Evolutionary conservation across 2,329 filamentous ascomycete genomes (phyloP).

Genomic region (Raffaelea albimanens): DNA sequence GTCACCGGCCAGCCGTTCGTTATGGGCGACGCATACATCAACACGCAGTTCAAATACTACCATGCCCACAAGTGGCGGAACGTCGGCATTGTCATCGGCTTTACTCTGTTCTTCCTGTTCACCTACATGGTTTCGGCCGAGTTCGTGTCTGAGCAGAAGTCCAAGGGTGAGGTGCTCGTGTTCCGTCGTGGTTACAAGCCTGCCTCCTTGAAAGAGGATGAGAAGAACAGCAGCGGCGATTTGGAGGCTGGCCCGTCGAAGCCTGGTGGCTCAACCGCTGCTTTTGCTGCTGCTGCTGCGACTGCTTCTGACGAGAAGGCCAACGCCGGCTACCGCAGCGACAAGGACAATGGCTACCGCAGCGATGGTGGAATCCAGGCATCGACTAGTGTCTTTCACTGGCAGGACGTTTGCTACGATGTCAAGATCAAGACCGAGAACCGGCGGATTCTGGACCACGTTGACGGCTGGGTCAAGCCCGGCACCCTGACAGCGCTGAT

Average conservation of each 20-base stretch:
- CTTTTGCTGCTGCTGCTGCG: no score
- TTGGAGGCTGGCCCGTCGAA: not conserved
- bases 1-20: constrained; percentile 41
- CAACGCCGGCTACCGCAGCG: no score
- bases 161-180: constrained; percentile 67
- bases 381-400: constrained; percentile 75
- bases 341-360: no score
- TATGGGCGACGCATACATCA: constrained; percentile 48
- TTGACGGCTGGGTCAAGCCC: constrained; percentile 90
- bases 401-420: constrained; percentile 71
- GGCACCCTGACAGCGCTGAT: constrained; percentile 83
- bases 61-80: constrained; percentile 59
- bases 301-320: no score
- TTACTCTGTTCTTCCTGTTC: constrained; percentile 51
- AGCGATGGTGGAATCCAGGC: constrained; percentile 31
- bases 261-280: not conserved
- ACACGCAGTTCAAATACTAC: constrained; percentile 44
- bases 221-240: not conserved
- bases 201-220: constrained; percentile 40
- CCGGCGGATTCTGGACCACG: constrained; percentile 73
- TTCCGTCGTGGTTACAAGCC: constrained; percentile 63
- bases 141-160: constrained; percentile 55
- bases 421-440: constrained; percentile 69
- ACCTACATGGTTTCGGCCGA: constrained; percentile 58
- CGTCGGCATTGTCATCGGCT: constrained; percentile 58